phyloP scores from a whole-genome alignment of 345 rosid genomes.

The Toxicodendron radicans region DNA sequence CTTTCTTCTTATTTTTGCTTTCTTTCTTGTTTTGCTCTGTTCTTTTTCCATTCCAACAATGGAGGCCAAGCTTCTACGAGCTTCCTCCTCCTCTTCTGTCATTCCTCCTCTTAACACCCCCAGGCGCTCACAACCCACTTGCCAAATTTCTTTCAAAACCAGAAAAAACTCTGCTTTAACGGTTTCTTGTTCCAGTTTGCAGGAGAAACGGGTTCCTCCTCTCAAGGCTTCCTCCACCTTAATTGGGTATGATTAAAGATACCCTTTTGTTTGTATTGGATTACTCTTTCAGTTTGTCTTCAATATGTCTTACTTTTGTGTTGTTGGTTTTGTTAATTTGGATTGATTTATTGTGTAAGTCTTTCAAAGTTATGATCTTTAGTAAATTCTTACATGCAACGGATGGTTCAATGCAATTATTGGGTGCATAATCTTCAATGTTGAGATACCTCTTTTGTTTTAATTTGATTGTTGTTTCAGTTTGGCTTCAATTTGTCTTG shows the following conservation, averaged over 20 bases:
- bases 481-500: constrained; percentile 13
- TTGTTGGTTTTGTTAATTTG: background rate
- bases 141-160: constrained; percentile 20
- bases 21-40: background rate
- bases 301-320: background rate
- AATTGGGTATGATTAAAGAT: constrained; percentile 39
- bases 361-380: too few relatives aligned
- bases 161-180: constrained; percentile 11
- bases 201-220: constrained; percentile 31
- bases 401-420: too few relatives aligned
- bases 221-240: constrained; percentile 43
- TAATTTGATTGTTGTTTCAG: background rate
- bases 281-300: constrained; percentile 8
- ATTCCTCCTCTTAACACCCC: constrained; percentile 28
- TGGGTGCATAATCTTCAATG: too few relatives aligned
- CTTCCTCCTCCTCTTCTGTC: constrained; percentile 37
- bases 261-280: constrained; percentile 18
- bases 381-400: too few relatives aligned
- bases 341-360: too few relatives aligned
- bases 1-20: background rate
- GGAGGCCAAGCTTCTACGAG: constrained; percentile 52
- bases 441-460: constrained; percentile 11
- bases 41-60: constrained; percentile 32
- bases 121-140: constrained; percentile 22
- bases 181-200: constrained; percentile 27